Evolutionary conservation across 257 asterid genomes (phyloP).

Genomic region (Petunia secreta): DNA sequence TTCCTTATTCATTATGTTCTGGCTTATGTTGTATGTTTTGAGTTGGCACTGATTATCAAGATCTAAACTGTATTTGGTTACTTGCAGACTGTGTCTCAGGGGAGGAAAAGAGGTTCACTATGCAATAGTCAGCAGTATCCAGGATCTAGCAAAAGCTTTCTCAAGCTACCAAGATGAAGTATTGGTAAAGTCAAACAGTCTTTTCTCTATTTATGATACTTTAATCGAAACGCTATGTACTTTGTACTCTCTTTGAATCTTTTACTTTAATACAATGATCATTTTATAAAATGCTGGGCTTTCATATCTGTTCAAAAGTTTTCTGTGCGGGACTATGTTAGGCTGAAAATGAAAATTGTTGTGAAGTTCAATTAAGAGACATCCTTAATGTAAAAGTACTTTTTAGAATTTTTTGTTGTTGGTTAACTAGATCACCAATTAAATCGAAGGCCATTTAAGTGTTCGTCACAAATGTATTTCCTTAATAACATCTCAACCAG

Average conservation of each 20-base stretch:
- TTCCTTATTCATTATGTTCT: background rate
- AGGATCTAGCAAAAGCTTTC: constrained; percentile 90
- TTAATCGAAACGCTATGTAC: background rate
- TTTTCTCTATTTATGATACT: background rate
- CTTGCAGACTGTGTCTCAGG: constrained; percentile 80
- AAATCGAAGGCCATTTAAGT: background rate
- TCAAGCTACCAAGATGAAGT: constrained; percentile 92
- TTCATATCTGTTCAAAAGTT: background rate
- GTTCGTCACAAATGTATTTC: background rate
- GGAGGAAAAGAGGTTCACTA: constrained; percentile 95
- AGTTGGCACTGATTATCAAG: constrained; percentile 21
- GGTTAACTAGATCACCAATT: background rate
- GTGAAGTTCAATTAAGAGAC: background rate
- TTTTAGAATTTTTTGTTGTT: background rate
- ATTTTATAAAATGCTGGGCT: background rate
- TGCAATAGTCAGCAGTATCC: constrained; percentile 96
- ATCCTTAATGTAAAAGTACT: background rate
- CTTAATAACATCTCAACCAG: constrained; percentile 6
- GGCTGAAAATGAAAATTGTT: constrained; percentile 9
- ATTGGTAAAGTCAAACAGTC: constrained; percentile 55
- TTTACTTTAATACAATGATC: background rate
- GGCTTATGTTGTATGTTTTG: constrained; percentile 11
- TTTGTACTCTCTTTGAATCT: background rate
- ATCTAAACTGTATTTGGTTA: constrained; percentile 34
- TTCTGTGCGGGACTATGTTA: constrained; percentile 15